Evolutionary conservation across 257 asterid species (phyloP), one percentile per base, ranked within the genome.

Genomic region (Phtheirospermum japonicum): DNA sequence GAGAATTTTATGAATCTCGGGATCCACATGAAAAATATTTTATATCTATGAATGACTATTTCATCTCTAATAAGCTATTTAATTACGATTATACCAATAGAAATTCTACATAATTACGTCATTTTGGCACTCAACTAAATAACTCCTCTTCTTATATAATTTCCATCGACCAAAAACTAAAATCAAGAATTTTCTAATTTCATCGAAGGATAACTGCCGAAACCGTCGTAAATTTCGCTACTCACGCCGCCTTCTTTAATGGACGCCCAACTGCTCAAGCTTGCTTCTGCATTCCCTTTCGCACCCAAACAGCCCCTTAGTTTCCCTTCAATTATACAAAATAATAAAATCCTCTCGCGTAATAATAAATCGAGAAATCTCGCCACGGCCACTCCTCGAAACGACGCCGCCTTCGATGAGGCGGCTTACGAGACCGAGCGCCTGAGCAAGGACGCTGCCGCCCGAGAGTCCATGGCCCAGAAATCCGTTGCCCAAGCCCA

Each of bases 361-460:
- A 40, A 54, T 54, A 53, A 67, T 8, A 46, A 19, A 68, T 56
- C 51, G 32, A 52, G 55, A 37, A 55, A 6, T 51, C 34, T 11
- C 70, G 66, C 67, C 65, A 73, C 67, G 75, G 73, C 76, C 51
- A 28, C 64, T 37, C 57, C 70, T 42, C 69, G 69, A 14, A 74
- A 74, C 66, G 77, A 66, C 70, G 79, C 67, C 68, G 64, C 61
- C 1, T 76, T 90, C 67, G 55, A 79, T 65, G 84, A 79, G 59
- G 85, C 83, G 57, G 94, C 89, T 18, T 90, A 88, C 78, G 98
- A 88, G 75, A 84, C 89, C 4, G 91, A 88, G 64, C 87, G 96
- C 43, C 74, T 82, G 71, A 79, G 85, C 31, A 76, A 79, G 40
- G 98, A 90, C 77, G 89, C 93, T 64, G 88, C 77, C 42, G 94